phyloP scores from a whole-genome alignment of 371 early-diverging fungal species.

The Dinochytrium kinnereticum region DNA sequence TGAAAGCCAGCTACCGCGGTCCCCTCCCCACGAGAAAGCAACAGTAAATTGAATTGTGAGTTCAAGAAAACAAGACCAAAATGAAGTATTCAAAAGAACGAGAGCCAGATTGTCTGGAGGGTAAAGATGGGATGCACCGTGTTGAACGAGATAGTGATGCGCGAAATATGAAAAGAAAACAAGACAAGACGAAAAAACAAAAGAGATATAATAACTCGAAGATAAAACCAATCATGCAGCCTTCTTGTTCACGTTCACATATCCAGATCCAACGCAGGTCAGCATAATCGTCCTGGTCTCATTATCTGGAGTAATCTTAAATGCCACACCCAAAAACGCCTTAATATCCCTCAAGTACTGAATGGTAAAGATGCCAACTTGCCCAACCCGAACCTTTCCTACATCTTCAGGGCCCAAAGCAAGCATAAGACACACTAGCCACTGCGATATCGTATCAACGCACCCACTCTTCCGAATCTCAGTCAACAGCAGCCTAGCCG shows the following conservation, averaged over 20 bases:
- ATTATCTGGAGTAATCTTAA: conserved; percentile 70
- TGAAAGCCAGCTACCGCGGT: no score
- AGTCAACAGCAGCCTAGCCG: conserved; percentile 75
- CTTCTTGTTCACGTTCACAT: conserved; percentile 71
- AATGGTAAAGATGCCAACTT: conserved; percentile 84
- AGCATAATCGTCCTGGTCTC: conserved; percentile 63
- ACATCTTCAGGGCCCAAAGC: conserved; percentile 93
- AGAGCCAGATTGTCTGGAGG: no score
- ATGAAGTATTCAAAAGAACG: no score
- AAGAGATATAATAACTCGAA: no score
- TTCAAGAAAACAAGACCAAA: no score
- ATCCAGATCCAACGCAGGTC: conserved; percentile 91
- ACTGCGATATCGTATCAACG: conserved; percentile 87
- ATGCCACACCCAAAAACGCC: conserved; percentile 85
- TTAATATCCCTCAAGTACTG: conserved; percentile 90
- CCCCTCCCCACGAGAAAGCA: no score
- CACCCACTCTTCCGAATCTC: conserved; percentile 90
- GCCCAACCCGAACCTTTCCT: conserved; percentile 85
- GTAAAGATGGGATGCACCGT: no score
- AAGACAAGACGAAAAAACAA: no score
- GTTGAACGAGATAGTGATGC: no score
- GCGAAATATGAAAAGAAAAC: no score
- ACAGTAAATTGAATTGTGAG: no score
- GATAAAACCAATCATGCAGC: conserved; percentile 26
- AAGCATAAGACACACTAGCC: conserved; percentile 84